phyloP scores from a whole-genome alignment of 192 early-diverging fungal species.

The Entophlyctis luteolus region DNA sequence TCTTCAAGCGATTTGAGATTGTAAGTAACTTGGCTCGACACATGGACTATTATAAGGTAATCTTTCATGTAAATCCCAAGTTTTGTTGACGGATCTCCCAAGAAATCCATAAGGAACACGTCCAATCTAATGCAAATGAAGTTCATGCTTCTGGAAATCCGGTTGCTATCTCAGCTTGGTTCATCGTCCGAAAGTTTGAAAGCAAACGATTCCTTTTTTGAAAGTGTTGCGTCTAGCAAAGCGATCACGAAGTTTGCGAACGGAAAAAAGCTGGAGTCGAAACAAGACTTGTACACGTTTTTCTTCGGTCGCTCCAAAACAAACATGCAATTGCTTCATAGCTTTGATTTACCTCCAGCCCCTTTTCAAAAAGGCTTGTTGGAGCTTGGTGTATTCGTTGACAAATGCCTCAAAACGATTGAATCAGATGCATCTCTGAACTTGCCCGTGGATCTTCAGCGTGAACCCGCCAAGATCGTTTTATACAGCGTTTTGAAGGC shows the following conservation, averaged over 20 bases:
- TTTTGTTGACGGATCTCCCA: not conserved
- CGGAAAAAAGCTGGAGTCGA: not conserved
- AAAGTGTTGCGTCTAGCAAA: slow-evolving; percentile 4
- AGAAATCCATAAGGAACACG: slow-evolving; percentile 14
- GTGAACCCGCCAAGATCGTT: slow-evolving; percentile 27
- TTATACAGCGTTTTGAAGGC: slow-evolving; percentile 49
- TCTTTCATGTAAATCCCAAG: slow-evolving; percentile 16
- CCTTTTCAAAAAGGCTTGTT: slow-evolving; percentile 12
- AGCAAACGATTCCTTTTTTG: slow-evolving; percentile 5
- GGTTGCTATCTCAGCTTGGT: not conserved
- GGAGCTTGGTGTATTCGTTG: slow-evolving; percentile 18
- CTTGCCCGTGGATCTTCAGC: not conserved
- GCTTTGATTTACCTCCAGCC: not conserved
- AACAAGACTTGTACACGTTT: not conserved
- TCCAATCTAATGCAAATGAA: not conserved
- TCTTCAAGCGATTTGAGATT: not conserved
- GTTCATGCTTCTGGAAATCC: not conserved
- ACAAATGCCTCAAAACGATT: slow-evolving; percentile 6
- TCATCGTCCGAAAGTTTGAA: not conserved
- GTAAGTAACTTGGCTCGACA: slow-evolving; percentile 25
- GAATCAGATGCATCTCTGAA: not conserved
- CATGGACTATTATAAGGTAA: slow-evolving; percentile 30
- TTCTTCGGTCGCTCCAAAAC: slow-evolving; percentile 8
- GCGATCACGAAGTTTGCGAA: not conserved
- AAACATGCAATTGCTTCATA: slow-evolving; percentile 1